These are phyloP conservation scores for Firmiana major DNA, from an alignment of 345 rosid genomes.

Conservation along the genomic window DNA sequence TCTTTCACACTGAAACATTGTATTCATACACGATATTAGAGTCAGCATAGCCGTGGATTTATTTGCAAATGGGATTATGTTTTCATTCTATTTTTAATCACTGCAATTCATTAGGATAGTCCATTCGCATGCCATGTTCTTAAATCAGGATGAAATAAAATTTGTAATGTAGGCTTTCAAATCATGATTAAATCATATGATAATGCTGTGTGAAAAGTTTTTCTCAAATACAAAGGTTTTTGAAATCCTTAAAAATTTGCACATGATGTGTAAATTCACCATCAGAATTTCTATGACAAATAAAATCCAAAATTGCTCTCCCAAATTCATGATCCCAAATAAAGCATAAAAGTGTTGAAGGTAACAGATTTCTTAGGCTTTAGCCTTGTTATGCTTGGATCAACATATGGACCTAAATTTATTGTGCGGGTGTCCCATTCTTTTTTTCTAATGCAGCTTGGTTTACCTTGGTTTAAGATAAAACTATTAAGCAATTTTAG, in stretches of 20 bases:
- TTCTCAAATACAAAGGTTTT: not conserved
- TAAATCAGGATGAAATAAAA: not conserved
- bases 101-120: not conserved
- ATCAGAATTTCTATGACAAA: not conserved
- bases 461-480: not conserved
- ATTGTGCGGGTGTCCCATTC: not conserved
- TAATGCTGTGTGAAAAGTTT: not conserved
- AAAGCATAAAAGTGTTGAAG: not conserved
- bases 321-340: not conserved
- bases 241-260: not conserved
- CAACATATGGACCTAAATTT: not conserved
- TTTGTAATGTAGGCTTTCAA: not conserved
- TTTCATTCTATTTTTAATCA: not conserved
- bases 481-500: not conserved
- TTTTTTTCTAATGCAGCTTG: not conserved
- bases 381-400: not conserved
- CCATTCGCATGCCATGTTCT: not conserved
- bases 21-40: not conserved
- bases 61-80: not conserved
- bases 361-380: not conserved
- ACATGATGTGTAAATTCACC: not conserved
- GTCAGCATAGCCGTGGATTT: not conserved
- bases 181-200: not conserved
- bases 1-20: not conserved
- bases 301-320: not conserved